phyloP scores from a whole-genome alignment of 192 early-diverging fungal genomes.

The Oehlia diaphana region DNA sequence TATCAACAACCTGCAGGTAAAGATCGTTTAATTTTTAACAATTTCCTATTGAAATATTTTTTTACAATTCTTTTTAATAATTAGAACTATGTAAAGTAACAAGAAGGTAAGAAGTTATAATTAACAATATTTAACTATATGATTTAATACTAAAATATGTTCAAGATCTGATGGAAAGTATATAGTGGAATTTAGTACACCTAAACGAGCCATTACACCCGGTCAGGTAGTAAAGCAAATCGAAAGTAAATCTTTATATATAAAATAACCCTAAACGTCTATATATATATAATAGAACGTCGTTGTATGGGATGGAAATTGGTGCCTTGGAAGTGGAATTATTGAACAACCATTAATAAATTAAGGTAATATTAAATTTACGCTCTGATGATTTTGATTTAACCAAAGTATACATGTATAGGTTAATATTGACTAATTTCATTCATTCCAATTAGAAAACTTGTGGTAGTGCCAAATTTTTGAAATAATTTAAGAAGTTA shows the following conservation, averaged over 20 bases:
- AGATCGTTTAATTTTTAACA: not conserved
- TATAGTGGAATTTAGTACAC: constrained; percentile 33
- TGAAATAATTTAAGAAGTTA: too few species aligned
- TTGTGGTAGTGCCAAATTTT: too few species aligned
- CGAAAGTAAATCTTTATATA: not conserved
- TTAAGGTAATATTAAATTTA: not conserved
- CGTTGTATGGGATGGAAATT: constrained; percentile 44
- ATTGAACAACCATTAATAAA: constrained; percentile 31
- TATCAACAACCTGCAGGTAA: constrained; percentile 25
- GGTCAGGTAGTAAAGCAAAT: constrained; percentile 35
- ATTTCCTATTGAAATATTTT: too few species aligned
- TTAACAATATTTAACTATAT: not conserved
- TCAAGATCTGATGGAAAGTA: constrained; percentile 24
- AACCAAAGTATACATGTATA: too few species aligned
- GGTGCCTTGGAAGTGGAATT: constrained; percentile 48
- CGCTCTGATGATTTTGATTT: too few species aligned
- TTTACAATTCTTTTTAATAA: too few species aligned
- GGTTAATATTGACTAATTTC: too few species aligned
- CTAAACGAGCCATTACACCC: constrained; percentile 42
- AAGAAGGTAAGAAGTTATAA: not conserved
- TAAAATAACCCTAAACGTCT: not conserved
- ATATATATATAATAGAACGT: constrained; percentile 31
- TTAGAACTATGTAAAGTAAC: constrained; percentile 10
- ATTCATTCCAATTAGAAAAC: too few species aligned
- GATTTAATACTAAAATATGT: not conserved